Evolutionary conservation across 176 grass and related monocot species (phyloP).

Genomic region (Echinochloa phyllopogon): DNA sequence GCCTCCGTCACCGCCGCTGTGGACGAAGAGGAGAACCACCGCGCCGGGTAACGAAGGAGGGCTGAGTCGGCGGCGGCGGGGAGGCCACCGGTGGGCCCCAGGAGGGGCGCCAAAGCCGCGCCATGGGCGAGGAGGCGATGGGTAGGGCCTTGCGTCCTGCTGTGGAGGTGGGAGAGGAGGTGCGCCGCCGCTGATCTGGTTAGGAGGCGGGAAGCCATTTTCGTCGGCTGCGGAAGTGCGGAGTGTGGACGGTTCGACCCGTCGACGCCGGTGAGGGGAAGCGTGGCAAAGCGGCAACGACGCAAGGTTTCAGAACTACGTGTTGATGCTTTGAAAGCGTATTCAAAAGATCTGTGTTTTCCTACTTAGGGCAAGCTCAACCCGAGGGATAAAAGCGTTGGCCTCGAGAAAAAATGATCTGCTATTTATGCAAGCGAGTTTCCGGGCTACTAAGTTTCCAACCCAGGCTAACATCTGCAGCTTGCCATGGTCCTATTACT

Average conservation of each 20-base stretch:
- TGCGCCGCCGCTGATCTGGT: constrained; percentile 43
- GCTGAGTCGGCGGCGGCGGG: not conserved
- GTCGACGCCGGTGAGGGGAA: not conserved
- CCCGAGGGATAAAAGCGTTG: no score
- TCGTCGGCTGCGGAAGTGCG: constrained; percentile 17
- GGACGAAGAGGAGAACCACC: constrained; percentile 59
- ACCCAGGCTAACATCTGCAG: no score
- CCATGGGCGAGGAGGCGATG: constrained; percentile 27
- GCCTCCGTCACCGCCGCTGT: constrained; percentile 43
- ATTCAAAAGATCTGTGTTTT: not conserved
- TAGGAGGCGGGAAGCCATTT: constrained; percentile 55
- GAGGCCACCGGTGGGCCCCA: constrained; percentile 9
- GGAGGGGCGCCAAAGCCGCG: constrained; percentile 16
- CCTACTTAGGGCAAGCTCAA: no score
- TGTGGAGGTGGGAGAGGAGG: constrained; percentile 46
- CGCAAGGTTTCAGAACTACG: not conserved
- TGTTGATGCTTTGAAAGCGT: not conserved
- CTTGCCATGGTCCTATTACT: no score
- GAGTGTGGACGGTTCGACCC: not conserved
- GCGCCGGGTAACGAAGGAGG: constrained; percentile 6
- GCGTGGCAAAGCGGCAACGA: not conserved
- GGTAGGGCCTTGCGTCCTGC: constrained; percentile 25
- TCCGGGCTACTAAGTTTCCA: no score
- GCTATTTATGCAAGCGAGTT: no score
- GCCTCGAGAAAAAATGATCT: no score